Evolutionary conservation across 2,329 filamentous ascomycete genomes (phyloP).

Genomic region (Dactylellina sp.): DNA sequence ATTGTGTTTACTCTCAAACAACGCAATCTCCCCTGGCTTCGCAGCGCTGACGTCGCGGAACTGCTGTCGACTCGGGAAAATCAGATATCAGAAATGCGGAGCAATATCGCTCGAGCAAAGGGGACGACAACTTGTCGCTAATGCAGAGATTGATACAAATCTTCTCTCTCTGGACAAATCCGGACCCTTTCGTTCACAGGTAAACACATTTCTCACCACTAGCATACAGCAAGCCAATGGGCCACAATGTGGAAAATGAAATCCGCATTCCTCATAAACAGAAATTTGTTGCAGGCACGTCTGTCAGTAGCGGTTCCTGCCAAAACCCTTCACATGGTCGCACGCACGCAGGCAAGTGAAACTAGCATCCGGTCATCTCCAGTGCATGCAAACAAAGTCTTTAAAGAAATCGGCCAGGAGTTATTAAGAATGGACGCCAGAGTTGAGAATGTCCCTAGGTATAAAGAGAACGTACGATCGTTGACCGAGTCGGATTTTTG

Average conservation of each 20-base stretch:
- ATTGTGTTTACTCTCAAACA: not conserved
- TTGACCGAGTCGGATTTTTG: not conserved
- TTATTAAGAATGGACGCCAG: conserved; percentile 16
- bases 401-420: not conserved
- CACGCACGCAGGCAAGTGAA: not conserved
- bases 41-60: not conserved
- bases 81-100: conserved; percentile 11
- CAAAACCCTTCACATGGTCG: conserved; percentile 2
- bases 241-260: conserved; percentile 37
- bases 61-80: not conserved
- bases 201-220: conserved; percentile 27
- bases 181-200: conserved; percentile 26
- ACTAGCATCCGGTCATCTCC: too few species aligned
- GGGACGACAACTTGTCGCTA: not conserved
- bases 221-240: not conserved
- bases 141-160: not conserved
- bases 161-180: not conserved
- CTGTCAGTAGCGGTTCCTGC: not conserved
- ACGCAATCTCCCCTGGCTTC: conserved; percentile 20
- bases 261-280: conserved; percentile 33
- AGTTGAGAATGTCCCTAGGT: conserved; percentile 1
- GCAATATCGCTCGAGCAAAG: conserved; percentile 17
- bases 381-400: not conserved
- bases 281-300: conserved; percentile 3
- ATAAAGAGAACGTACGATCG: conserved; percentile 48